These are phyloP conservation scores for Cordia subcordata DNA, from an alignment of 257 asterid species.

Conservation along the genomic window DNA sequence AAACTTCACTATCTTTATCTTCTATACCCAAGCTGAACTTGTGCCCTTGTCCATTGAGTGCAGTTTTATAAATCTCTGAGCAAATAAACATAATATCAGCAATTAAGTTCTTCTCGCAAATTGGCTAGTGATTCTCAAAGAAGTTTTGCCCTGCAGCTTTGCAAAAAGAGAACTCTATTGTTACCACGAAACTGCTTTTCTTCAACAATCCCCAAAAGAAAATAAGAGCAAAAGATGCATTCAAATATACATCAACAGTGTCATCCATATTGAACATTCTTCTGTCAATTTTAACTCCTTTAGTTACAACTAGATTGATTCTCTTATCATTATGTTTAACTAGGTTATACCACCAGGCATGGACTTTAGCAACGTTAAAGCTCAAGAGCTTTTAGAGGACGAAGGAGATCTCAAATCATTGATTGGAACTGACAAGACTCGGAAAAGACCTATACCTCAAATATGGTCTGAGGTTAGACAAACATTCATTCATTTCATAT, in stretches of 20 bases:
- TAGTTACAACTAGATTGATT: not conserved
- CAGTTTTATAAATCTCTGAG: too few species aligned
- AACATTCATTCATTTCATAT: constrained; percentile 5
- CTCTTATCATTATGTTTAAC: constrained; percentile 10
- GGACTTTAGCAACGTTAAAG: constrained; percentile 53
- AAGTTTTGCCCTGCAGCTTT: too few species aligned
- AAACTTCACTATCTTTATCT: constrained; percentile 5
- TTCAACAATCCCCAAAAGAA: too few species aligned
- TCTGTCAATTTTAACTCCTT: too few species aligned
- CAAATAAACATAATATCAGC: too few species aligned
- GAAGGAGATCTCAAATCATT: constrained; percentile 58
- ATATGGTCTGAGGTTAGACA: constrained; percentile 72
- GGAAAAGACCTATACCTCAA: constrained; percentile 44
- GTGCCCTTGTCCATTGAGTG: not conserved
- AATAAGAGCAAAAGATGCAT: too few species aligned
- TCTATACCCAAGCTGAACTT: not conserved
- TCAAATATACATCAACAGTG: too few species aligned
- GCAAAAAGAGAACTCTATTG: too few species aligned
- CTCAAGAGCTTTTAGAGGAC: constrained; percentile 31
- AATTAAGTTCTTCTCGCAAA: too few species aligned
- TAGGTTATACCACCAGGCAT: constrained; percentile 74
- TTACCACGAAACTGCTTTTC: too few species aligned
- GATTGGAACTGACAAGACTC: constrained; percentile 38
- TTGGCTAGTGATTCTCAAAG: too few species aligned
- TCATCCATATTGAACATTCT: too few species aligned